Evolutionary conservation across 2,329 filamentous ascomycete species (phyloP), one percentile per base, ranked within the genome.

Genomic region (Penicillium sp.): DNA sequence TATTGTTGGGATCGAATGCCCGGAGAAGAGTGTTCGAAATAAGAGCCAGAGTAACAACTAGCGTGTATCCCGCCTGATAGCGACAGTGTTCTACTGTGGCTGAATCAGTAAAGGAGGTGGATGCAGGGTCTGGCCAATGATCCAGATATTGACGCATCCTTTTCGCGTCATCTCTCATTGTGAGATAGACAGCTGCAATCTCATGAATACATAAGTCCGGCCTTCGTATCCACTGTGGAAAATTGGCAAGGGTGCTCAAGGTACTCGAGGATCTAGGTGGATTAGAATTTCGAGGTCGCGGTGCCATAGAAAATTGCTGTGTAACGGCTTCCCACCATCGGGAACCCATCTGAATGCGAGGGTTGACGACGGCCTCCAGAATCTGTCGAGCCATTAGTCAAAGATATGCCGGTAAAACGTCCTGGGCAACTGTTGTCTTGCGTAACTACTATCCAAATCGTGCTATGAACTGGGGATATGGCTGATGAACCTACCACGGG

Each of bases 361-460:
- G 67, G 28, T 70, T 63, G 20, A 63, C 50, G 22, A 67, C 64
- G 20, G 64, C 64, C 51, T 68, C 63, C 12, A 71, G 43, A 34
- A 71, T 63, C 67, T 71, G 25, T 12, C 17, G 20, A 25, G 48
- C 11, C 12, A 31, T n/a, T 14, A 22, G 22, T 22, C 22, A 22
- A 22, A 22, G 12, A 12, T 48, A 12, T 31, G 31, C 31, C 5
- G 6, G 25, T 6, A 5, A 5, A 5, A 28, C 6, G 25, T 28
- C 25, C 22, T 22, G 22, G 22, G 22, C 25, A 28, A 28, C 25
- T 5, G 25, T 28, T 5, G 25, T 28, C 25, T 28, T 28, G 25
- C 5, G 5, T 28, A 5, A 28, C 4, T 28, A 5, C 6, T 10
- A 31, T 31, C 7, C 8, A 2, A 2, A 8, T 3, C 41, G 7